Evolutionary conservation across 2,329 filamentous ascomycete genomes (phyloP).

Genomic region (Dactylonectria estremocensis): DNA sequence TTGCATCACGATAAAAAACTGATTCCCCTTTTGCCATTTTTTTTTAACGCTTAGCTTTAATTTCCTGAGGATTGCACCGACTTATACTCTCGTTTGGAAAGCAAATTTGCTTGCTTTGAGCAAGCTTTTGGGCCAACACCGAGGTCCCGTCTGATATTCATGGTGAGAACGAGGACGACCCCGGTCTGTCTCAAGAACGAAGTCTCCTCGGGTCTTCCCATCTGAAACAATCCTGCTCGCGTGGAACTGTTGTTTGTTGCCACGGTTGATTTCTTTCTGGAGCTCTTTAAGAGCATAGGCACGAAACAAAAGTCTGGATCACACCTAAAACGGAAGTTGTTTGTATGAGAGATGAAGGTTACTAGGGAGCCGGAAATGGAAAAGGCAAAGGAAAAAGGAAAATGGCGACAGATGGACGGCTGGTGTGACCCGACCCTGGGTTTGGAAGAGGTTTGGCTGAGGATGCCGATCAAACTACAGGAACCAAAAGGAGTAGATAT

Average conservation of each 20-base stretch:
- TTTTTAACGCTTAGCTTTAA: conserved; percentile 21
- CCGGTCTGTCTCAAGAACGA: not conserved
- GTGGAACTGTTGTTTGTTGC: conserved; percentile 1
- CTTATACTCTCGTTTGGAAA: conserved; percentile 16
- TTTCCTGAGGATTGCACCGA: conserved; percentile 9
- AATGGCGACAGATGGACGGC: not conserved
- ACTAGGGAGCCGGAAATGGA: conserved; percentile 13
- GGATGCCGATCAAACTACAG: not conserved
- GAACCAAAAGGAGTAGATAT: not conserved
- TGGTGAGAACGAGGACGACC: conserved; percentile 7
- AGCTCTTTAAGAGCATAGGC: conserved; percentile 11
- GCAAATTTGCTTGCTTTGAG: conserved; percentile 4
- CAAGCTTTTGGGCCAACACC: not conserved
- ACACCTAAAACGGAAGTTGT: not conserved
- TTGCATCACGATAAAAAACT: conserved; percentile 39
- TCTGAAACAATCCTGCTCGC: not conserved
- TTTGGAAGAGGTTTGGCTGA: conserved; percentile 2
- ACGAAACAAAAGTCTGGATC: conserved; percentile 11
- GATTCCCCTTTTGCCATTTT: conserved; percentile 22
- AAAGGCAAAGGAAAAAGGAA: conserved; percentile 6
- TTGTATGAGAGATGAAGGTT: conserved; percentile 11
- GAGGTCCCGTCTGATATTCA: conserved; percentile 12
- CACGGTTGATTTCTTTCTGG: not conserved
- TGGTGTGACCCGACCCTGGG: not conserved
- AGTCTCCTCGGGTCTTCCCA: not conserved